Base-by-base conservation (phyloP, 208 protist species). In the Dictyostelium gargantuum region DNA sequence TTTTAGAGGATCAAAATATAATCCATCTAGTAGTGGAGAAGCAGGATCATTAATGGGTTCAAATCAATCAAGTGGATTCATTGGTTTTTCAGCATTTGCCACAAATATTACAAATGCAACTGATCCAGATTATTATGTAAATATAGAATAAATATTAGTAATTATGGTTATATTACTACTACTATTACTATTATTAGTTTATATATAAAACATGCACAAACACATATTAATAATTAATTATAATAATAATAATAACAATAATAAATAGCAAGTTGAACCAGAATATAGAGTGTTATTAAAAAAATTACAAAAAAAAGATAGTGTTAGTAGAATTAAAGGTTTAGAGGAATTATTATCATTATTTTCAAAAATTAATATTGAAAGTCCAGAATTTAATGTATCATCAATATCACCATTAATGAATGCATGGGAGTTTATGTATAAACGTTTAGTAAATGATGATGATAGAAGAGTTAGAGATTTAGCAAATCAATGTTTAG, bases 281-380 rank as follows among this genome's bases (percentile, higher is more conserved):
- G 66, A 86, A 66, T 86, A 86, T 86, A 70, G 77, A 66, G 81
- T 86, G n/a, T 56, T 76, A 46, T 77, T 86, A 68, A 86, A 86
- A 21, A 86, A 86, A 32, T 77, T 86, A 32, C 19, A 40, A 46
- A 86, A 86, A 48, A 86, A 86, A 38, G 81, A 86, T 77, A 42
- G 40, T 48, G 26, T 77, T 17, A 77, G 66, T 44, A 86, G 81
- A 86, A 40, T 86, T 32, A 86, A 86, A 35, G 81, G 63, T 10
- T 61, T 86, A 15, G 66, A 86, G 13, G 81, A 86, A 48, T 76
- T 86, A 26, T 66, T 46, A n/a, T 26, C 19, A 46, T 26, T 77
- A 35, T 86, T 86, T 63, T 1, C 23, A 66, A 58, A 86, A 19
- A 85, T 85, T 54, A 68, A 75, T 85, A 32, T 85, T 17, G 61